Base-by-base conservation (phyloP, 306 rosid species). In the Cajanus cajan region DNA sequence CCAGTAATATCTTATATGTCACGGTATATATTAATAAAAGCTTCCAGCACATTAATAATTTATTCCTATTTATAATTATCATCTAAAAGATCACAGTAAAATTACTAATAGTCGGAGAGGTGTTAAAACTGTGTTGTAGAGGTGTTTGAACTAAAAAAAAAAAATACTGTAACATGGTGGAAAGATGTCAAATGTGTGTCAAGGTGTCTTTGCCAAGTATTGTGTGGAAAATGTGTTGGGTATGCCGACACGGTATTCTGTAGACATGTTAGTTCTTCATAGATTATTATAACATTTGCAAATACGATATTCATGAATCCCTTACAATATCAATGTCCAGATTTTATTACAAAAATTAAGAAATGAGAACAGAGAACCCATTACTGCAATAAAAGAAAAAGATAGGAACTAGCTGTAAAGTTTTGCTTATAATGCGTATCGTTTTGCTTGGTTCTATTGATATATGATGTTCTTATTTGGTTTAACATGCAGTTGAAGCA, bases 401-500 rank as follows among this genome's bases (percentile, higher is more conserved):
- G n/a, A 39, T 4, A 1, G 62, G 65, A 4, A 58, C 31, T 34
- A 62, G 41, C 37, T 7, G 15, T 64, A 6, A 71, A 77, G 59
- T 43, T 25, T 51, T 71, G 54, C 57, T 43, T 54, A 64, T 78
- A 25, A 54, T 44, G 48, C 43, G 16, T 61, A 54, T 24, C 14
- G 68, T 72, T 44, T 71, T 25, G 44, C 66, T 66, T 79, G 54
- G 48, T 78, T 77, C 57, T 50, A 40, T 77, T 52, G 68, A 43
- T 74, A 74, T 65, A 48, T 82, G 67, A 36, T 48, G 54, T 47
- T 78, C 80, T 59, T 8, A 18, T 78, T 76, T 84, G 24, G 54
- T 47, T 82, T 77, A 22, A 66, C 71, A 73, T 86, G 87, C 97
- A 96, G 99, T 93, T 74, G 67, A 31, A 2, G 98, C 98, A 52